Evolutionary conservation across 805 yeast genomes (phyloP).

Genomic region (Candida chauliodis): DNA sequence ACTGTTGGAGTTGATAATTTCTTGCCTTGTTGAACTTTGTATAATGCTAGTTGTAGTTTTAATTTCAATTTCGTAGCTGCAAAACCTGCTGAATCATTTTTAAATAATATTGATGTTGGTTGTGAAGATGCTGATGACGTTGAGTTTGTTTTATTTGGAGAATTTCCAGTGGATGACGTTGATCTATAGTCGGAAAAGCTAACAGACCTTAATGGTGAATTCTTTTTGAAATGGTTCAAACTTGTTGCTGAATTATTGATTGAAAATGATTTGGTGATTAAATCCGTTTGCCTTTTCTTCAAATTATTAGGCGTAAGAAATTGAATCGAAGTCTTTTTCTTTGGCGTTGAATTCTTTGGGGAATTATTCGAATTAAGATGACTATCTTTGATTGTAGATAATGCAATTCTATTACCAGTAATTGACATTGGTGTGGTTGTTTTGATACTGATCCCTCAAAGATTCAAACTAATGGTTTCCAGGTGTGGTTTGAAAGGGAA

Average conservation of each 20-base stretch:
- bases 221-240: constrained; percentile 1
- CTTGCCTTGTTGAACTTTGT: constrained; percentile 29
- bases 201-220: constrained; percentile 8
- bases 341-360: neutral
- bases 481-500: too few species aligned
- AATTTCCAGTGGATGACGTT: constrained; percentile 10
- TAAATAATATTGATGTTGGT: constrained; percentile 3
- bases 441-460: too few species aligned
- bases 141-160: constrained; percentile 3
- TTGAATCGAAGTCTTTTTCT: neutral
- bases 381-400: constrained; percentile 34
- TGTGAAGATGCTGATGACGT: neutral
- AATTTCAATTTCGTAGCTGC: constrained; percentile 43
- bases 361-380: constrained; percentile 18
- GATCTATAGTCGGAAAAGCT: constrained; percentile 27
- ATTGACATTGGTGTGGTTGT: constrained; percentile 12
- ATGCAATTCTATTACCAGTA: constrained; percentile 30
- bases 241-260: constrained; percentile 7
- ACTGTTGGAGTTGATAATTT: neutral
- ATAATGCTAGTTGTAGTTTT: constrained; percentile 40
- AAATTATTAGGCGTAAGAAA: constrained; percentile 1
- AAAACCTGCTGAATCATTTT: constrained; percentile 32
- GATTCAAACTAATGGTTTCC: too few species aligned
- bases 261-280: constrained; percentile 10
- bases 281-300: constrained; percentile 8